Conservation (phyloP, 2,329 filamentous ascomycete species). For the Thyridium curvatum region DNA sequence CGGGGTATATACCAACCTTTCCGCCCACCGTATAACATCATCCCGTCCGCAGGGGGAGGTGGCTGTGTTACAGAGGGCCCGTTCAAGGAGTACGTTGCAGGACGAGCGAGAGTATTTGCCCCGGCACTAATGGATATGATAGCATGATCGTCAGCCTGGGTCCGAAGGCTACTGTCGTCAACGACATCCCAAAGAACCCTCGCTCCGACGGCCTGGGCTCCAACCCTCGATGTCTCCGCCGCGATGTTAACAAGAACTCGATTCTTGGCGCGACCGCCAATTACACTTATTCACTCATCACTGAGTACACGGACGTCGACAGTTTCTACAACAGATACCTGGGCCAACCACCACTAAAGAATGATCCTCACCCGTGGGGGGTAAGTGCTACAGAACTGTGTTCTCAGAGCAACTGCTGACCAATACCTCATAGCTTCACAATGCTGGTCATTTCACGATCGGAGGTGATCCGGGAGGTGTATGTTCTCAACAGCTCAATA, state of each 20-base stretch:
- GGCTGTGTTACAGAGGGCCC: slow-evolving; percentile 44
- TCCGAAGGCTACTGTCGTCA: not conserved
- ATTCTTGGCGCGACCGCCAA: slow-evolving; percentile 20
- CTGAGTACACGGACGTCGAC: slow-evolving; percentile 7
- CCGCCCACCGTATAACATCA: slow-evolving; percentile 18
- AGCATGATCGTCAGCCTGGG: not conserved
- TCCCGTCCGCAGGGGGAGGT: slow-evolving; percentile 39
- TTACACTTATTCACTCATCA: slow-evolving; percentile 8
- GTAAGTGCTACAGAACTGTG: slow-evolving; percentile 5
- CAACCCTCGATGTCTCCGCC: slow-evolving; percentile 36
- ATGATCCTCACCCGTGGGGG: slow-evolving; percentile 10
- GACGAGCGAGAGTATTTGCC: no score
- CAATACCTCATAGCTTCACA: slow-evolving; percentile 1
- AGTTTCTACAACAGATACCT: slow-evolving; percentile 8
- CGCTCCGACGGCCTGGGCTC: slow-evolving; percentile 19
- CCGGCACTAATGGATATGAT: not conserved
- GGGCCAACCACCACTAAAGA: slow-evolving; percentile 9
- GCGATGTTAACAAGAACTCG: slow-evolving; percentile 21
- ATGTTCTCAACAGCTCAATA: slow-evolving; percentile 4
- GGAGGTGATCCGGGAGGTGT: slow-evolving; percentile 4
- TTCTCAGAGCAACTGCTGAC: not conserved
- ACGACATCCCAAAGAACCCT: not conserved
- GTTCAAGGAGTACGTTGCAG: slow-evolving; percentile 22
- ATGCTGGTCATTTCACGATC: slow-evolving; percentile 3
- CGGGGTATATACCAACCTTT: slow-evolving; percentile 9